Evolutionary conservation across 495 filamentous ascomycete species (phyloP).

Genomic region (Podospora australis): DNA sequence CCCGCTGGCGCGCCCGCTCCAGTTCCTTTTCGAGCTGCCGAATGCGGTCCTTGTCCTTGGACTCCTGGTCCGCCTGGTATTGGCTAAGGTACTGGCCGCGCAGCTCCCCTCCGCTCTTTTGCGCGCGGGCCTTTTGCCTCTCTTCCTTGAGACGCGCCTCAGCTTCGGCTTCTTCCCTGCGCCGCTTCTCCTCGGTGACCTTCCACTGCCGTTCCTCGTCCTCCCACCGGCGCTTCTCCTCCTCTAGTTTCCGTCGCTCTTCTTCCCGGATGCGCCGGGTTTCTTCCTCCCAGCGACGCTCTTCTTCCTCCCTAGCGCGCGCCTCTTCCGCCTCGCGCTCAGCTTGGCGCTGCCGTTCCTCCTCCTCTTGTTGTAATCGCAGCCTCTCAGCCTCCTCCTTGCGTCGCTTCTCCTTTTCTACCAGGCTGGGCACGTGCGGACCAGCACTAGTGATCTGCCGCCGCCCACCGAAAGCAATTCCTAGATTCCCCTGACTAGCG

Average conservation of each 20-base stretch:
- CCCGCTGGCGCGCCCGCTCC: conserved; percentile 76
- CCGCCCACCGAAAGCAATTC: conserved; percentile 82
- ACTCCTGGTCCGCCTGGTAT: conserved; percentile 61
- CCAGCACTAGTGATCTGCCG: conserved; percentile 84
- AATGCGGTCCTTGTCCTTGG: conserved; percentile 47
- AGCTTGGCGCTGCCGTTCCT: conserved; percentile 51
- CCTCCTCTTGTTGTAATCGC: conserved; percentile 55
- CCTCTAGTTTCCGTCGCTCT: conserved; percentile 61
- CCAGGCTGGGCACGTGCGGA: conserved; percentile 68
- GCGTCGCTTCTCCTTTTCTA: conserved; percentile 47
- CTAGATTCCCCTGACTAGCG: conserved; percentile 91
- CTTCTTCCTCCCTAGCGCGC: conserved; percentile 59
- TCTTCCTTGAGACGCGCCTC: conserved; percentile 62
- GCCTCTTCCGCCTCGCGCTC: conserved; percentile 68
- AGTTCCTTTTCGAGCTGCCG: conserved; percentile 80
- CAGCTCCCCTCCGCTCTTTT: conserved; percentile 59
- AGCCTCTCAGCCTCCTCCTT: conserved; percentile 53
- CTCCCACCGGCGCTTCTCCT: conserved; percentile 76
- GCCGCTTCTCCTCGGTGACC: conserved; percentile 68
- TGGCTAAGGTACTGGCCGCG: conserved; percentile 82
- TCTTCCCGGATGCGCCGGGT: conserved; percentile 59
- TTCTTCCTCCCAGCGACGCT: conserved; percentile 75
- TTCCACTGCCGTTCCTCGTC: conserved; percentile 80
- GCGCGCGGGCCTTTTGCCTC: conserved; percentile 43
- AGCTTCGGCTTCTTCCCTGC: conserved; percentile 66